phyloP scores from a whole-genome alignment of 2,329 filamentous ascomycete genomes.

The Botrytis paeoniae region DNA sequence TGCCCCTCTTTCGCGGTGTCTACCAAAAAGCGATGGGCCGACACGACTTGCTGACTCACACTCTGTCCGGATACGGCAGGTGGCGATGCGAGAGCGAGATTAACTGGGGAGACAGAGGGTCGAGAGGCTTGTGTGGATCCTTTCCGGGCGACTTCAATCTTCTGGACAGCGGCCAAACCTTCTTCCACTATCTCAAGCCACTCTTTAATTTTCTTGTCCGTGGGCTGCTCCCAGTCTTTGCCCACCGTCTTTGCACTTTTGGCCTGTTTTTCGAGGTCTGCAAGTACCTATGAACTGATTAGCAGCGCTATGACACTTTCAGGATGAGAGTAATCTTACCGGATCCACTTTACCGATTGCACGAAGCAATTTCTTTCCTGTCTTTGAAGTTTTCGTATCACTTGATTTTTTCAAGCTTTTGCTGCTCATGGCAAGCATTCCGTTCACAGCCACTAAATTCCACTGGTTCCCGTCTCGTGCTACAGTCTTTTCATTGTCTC shows the following conservation, averaged over 20 bases:
- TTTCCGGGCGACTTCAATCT: neutral
- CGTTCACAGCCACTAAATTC: neutral
- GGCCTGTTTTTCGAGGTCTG: neutral
- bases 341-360: neutral
- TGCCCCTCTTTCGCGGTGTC: neutral
- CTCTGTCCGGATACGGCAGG: neutral
- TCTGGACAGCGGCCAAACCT: neutral
- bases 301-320: neutral
- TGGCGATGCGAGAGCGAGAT: neutral
- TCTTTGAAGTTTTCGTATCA: neutral
- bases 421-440: neutral
- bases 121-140: neutral
- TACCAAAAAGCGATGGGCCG: neutral
- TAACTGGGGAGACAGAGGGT: neutral
- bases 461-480: neutral
- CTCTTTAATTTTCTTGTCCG: neutral
- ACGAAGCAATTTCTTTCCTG: neutral
- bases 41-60: neutral
- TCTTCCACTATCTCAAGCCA: neutral
- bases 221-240: neutral
- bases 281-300: neutral
- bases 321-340: accelerated
- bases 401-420: neutral
- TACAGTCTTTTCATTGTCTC: neutral
- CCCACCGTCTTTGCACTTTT: neutral